Evolutionary conservation across 192 early-diverging fungal genomes (phyloP).

Genomic region (Rhizoclosmatium globosum): DNA sequence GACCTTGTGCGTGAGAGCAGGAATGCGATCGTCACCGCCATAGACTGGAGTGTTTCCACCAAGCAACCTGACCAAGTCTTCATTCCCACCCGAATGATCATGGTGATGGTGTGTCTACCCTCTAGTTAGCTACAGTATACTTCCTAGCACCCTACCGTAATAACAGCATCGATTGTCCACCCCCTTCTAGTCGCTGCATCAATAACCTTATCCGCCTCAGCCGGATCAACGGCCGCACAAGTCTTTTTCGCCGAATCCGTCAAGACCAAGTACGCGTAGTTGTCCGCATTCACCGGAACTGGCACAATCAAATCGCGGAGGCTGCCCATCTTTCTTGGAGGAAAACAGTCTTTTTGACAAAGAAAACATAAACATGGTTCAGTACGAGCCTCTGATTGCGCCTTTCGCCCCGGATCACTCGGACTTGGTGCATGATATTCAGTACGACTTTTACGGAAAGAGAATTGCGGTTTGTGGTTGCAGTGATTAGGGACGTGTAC

Average conservation of each 20-base stretch:
- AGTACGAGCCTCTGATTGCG: not conserved
- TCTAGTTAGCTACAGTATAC: not conserved
- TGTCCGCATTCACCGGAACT: conserved; percentile 37
- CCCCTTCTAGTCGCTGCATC: conserved; percentile 10
- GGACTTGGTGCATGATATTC: conserved; percentile 93
- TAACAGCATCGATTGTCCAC: conserved; percentile 13
- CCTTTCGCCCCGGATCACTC: conserved; percentile 80
- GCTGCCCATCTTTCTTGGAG: too few relatives aligned
- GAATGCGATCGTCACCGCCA: conserved; percentile 89
- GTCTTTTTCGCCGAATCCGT: conserved; percentile 7
- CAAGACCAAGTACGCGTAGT: conserved; percentile 36
- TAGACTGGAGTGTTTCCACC: conserved; percentile 68
- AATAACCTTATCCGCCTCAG: conserved; percentile 31
- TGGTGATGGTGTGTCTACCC: conserved; percentile 87
- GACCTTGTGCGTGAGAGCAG: conserved; percentile 76
- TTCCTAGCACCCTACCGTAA: conserved; percentile 18
- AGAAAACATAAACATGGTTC: not conserved
- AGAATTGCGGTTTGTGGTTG: conserved; percentile 65
- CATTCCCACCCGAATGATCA: conserved; percentile 90
- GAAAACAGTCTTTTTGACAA: not conserved
- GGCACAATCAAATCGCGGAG: conserved; percentile 6
- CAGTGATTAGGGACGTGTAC: conserved; percentile 9
- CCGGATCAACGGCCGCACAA: conserved; percentile 36
- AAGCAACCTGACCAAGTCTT: conserved; percentile 51
- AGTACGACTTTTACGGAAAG: conserved; percentile 93